These are phyloP conservation scores for Telfairia occidentalis DNA, from an alignment of 331 rosid species.

Conservation along the genomic window DNA sequence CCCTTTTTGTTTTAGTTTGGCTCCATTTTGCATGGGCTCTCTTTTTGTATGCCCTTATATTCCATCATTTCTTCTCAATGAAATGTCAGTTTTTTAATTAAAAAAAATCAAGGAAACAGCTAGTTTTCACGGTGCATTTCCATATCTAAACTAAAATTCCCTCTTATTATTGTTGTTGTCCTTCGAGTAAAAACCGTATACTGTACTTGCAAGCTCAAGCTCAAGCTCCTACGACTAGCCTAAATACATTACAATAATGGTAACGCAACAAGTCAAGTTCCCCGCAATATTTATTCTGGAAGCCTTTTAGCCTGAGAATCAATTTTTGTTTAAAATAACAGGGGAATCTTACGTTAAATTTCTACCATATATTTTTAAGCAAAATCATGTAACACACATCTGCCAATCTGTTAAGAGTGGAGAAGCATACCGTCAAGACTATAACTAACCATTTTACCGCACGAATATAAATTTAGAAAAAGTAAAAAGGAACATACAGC, in stretches of 20 bases:
- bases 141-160: too few relatives aligned
- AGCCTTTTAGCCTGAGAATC: neutral
- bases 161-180: too few relatives aligned
- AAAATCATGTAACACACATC: neutral
- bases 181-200: too few relatives aligned
- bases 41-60: too few relatives aligned
- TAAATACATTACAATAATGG: neutral
- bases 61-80: too few relatives aligned
- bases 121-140: too few relatives aligned
- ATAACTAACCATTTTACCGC: neutral
- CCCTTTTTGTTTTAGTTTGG: too few relatives aligned
- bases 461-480: neutral
- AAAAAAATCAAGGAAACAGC: too few relatives aligned
- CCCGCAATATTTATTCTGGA: neutral
- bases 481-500: neutral
- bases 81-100: too few relatives aligned
- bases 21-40: too few relatives aligned
- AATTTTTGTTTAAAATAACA: neutral
- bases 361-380: neutral
- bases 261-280: neutral
- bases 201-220: too few relatives aligned
- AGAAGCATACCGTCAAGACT: neutral
- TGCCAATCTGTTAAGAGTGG: neutral
- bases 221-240: too few relatives aligned
- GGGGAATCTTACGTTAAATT: neutral